phyloP scores from a whole-genome alignment of 1,139 yeast genomes.

The Candida gigantensis region DNA sequence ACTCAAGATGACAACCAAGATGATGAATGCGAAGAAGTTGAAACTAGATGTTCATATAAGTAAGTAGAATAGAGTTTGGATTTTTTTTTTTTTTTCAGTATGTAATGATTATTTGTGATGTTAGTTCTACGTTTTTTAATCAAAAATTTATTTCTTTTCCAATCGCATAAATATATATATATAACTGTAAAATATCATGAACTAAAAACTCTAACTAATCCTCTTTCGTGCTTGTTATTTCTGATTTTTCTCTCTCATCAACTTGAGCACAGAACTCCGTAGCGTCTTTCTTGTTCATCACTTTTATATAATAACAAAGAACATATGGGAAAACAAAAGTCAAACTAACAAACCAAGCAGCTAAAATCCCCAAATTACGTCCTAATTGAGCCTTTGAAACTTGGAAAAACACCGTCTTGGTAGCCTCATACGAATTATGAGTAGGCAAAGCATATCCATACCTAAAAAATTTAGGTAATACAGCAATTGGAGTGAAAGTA shows the following conservation, averaged over 20 bases:
- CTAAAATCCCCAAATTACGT: slow-evolving; percentile 35
- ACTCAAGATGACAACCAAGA: slow-evolving; percentile 39
- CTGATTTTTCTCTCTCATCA: neutral
- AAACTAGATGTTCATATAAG: slow-evolving; percentile 37
- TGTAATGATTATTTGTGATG: neutral
- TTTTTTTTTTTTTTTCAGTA: neutral
- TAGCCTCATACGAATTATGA: slow-evolving; percentile 39
- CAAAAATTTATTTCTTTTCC: too few species aligned
- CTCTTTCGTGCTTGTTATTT: neutral
- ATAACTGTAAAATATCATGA: neutral
- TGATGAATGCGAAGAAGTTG: slow-evolving; percentile 51
- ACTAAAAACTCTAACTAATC: too few species aligned
- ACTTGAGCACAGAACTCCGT: slow-evolving; percentile 1
- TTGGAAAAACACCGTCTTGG: slow-evolving; percentile 39
- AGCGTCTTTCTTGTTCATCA: slow-evolving; percentile 25
- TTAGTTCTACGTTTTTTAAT: too few species aligned
- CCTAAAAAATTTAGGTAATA: slow-evolving; percentile 34
- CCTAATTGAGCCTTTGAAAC: slow-evolving; percentile 40
- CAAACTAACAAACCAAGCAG: slow-evolving; percentile 33
- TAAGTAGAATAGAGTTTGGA: neutral
- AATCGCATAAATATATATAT: too few species aligned
- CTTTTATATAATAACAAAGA: slow-evolving; percentile 26
- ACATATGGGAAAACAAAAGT: slow-evolving; percentile 45
- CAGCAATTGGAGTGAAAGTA: slow-evolving; percentile 39
- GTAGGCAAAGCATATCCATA: slow-evolving; percentile 43